Percentiles rank a stretch among this genome's conserved stretches.
These are phyloP conservation scores for Pilaira anomala DNA, from an alignment of 192 early-diverging fungal genomes.

Conservation along the genomic window DNA sequence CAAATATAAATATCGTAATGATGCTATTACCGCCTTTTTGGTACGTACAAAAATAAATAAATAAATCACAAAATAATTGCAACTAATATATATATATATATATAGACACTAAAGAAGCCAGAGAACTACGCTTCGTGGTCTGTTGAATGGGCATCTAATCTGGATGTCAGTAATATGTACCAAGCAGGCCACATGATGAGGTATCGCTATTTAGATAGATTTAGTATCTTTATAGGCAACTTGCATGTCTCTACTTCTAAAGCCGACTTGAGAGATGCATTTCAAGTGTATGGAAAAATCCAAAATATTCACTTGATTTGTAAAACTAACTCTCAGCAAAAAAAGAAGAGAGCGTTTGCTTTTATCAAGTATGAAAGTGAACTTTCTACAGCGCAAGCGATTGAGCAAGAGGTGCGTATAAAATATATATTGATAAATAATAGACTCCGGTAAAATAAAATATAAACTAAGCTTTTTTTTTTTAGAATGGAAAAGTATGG, in stretches of 20 bases:
- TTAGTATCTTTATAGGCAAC: constrained; percentile 63
- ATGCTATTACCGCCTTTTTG: constrained; percentile 65
- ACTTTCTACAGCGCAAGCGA: constrained; percentile 46
- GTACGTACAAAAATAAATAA: constrained; percentile 26
- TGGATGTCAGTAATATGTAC: constrained; percentile 2
- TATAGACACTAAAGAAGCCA: too few species aligned
- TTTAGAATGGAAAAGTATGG: not conserved
- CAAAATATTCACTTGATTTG: constrained; percentile 44
- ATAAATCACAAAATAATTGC: too few species aligned
- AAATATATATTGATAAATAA: not conserved
- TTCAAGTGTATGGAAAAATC: constrained; percentile 57
- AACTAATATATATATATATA: not conserved
- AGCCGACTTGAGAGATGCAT: constrained; percentile 45
- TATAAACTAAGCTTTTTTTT: too few species aligned
- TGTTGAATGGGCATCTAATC: constrained; percentile 63
- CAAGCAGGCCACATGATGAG: not conserved
- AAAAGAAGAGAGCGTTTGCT: constrained; percentile 53
- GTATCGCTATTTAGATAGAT: constrained; percentile 40
- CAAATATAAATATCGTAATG: constrained; percentile 67
- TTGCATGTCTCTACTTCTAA: constrained; percentile 46
- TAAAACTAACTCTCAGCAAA: constrained; percentile 20
- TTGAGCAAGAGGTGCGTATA: constrained; percentile 48
- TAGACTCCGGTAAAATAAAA: too few species aligned
- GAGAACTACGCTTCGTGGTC: constrained; percentile 35
- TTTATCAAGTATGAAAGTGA: constrained; percentile 60